Percentiles rank a stretch among this genome's conserved stretches.
Evolutionary conservation across 805 yeast species (phyloP).

Genomic region (Cyberlindnera veronae): DNA sequence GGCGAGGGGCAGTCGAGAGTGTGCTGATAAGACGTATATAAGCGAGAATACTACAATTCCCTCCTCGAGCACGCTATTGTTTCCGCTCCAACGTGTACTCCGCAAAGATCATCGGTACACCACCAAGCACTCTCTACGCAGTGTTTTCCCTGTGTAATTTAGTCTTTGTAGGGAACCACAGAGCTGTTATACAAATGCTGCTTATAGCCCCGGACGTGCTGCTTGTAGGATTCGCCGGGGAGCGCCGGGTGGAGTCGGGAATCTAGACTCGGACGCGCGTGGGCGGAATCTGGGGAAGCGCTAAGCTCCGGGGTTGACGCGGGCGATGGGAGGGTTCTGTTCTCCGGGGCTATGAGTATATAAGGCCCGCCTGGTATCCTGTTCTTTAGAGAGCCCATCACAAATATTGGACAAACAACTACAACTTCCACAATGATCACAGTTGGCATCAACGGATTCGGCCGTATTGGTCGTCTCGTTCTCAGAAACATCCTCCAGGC

Average conservation of each 20-base stretch:
- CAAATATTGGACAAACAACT: too few species aligned
- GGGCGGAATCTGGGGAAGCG: constrained; percentile 3
- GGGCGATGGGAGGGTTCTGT: neutral
- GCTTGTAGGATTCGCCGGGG: too few species aligned
- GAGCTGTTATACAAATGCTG: too few species aligned
- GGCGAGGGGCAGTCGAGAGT: constrained; percentile 24
- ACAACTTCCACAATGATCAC: constrained; percentile 47
- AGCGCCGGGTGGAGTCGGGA: neutral
- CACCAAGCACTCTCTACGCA: too few species aligned
- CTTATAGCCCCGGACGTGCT: too few species aligned
- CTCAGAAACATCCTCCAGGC: constrained; percentile 43
- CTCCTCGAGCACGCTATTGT: too few species aligned
- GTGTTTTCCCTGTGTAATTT: neutral
- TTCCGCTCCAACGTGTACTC: too few species aligned
- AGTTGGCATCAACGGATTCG: constrained; percentile 87
- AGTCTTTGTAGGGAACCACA: neutral
- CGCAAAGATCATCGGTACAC: too few species aligned
- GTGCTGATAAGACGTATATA: constrained; percentile 3
- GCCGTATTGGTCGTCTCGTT: constrained; percentile 89
- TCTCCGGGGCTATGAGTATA: neutral
- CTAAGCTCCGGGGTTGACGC: constrained; percentile 9
- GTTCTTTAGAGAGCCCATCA: neutral
- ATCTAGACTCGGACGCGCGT: too few species aligned
- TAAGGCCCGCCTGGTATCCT: too few species aligned
- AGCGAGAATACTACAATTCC: neutral